A percentile compares a stretch with the other conserved stretches of the same genome.
Evolutionary conservation across 2,329 filamentous ascomycete genomes (phyloP).

Genomic region (Diaporthe australafricana): DNA sequence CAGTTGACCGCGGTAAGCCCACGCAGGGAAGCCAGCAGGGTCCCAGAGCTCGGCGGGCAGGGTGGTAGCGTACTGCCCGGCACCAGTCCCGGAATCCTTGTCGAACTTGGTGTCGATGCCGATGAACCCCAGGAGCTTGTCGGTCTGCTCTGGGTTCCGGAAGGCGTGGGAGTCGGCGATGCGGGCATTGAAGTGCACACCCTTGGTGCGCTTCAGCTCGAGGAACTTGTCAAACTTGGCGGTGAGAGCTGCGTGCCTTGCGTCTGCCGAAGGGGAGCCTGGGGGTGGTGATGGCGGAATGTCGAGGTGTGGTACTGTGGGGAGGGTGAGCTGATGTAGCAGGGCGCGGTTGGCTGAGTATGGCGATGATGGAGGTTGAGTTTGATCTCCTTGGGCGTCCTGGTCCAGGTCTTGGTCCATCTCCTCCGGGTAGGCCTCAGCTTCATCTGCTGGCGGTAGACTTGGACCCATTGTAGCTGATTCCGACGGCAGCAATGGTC

Average conservation of each 20-base stretch:
- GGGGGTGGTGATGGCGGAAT: conserved; percentile 81
- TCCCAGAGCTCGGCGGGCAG: conserved; percentile 68
- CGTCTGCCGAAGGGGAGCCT: conserved; percentile 46
- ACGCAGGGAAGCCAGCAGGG: conserved; percentile 64
- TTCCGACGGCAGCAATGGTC: conserved; percentile 13
- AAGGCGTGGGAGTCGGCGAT: conserved; percentile 75
- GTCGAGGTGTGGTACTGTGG: conserved; percentile 76
- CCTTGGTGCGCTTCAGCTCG: conserved; percentile 76
- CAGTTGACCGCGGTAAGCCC: conserved; percentile 64
- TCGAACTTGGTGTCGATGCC: conserved; percentile 53
- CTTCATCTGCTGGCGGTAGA: conserved; percentile 33
- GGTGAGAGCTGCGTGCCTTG: conserved; percentile 54
- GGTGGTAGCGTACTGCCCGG: conserved; percentile 75
- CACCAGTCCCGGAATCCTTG: conserved; percentile 52
- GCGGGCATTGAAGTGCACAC: conserved; percentile 82
- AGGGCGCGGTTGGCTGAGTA: conserved; percentile 74
- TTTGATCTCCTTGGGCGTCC: not conserved
- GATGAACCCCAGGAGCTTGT: conserved; percentile 79
- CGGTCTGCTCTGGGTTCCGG: conserved; percentile 77
- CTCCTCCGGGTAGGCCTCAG: conserved; percentile 37
- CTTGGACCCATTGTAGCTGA: conserved; percentile 35
- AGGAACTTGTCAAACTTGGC: conserved; percentile 81
- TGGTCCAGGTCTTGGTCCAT: conserved; percentile 26
- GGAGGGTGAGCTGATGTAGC: conserved; percentile 79
- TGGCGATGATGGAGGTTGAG: conserved; percentile 62